Evolutionary conservation across 2,329 filamentous ascomycete genomes (phyloP), one percentile per base, ranked within the genome.

Genomic region (Fusarium veterinarium): DNA sequence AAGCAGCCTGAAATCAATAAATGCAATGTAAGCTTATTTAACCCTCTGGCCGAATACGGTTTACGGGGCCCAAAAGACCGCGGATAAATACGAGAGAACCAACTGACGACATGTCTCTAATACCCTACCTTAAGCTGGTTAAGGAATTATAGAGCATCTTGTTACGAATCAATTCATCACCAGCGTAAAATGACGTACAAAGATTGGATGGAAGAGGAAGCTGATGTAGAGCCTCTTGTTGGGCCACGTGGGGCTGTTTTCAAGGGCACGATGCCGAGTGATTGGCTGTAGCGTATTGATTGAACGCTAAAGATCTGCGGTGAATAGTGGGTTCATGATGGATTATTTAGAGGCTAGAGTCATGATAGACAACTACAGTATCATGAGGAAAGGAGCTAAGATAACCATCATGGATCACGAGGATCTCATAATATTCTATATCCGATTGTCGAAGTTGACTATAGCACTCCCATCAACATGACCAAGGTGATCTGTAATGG

Each of bases 231-330:
- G 19, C 67, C 58, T 58, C 35, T 33, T 25, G 37, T 38, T 41
- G 37, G 56, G 30, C 59, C 75, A 77, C 75, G 75, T 77, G 75
- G 72, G 56, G 57, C 46, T 20, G 19, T 40, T n/a, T 33, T 40
- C 65, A 59, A 28, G 25, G 41, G 33, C 46, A 77, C 73, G 75
- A 64, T 77, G 73, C 19, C 45, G 52, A 68, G 60, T 69, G 75
- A 77, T 77, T 77, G 75, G 75, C 46, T 46, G 40, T 41, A 60
- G 62, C 62, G 62, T 67, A 67, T 67, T 23, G 30, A 52, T 56
- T 31, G 52, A 13, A 8, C 31, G 25, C 55, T 67, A 67, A 41
- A 49, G 62, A 67, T 67, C 61, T 20, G 30, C 38, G 6, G 17
- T 38, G 6, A 19, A 37, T 9, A 37, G 55, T 57, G 55, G 55